Evolutionary conservation across 345 rosid species (phyloP).

Genomic region (Brassica incana): DNA sequence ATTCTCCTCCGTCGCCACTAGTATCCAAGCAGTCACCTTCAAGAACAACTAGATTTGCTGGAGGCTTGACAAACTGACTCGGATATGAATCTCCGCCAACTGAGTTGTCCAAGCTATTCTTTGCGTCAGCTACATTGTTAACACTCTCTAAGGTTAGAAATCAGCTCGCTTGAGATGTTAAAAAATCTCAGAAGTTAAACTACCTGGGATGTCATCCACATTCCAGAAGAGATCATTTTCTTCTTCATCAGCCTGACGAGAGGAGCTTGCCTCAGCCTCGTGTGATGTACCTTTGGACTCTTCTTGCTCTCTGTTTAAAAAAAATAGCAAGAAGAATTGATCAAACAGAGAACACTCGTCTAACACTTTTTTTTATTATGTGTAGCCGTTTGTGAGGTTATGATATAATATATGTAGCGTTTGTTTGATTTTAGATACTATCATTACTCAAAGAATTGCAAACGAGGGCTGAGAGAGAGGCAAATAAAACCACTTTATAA

Average conservation of each 20-base stretch:
- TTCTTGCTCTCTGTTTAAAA: constrained; percentile 58
- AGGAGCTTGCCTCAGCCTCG: constrained; percentile 48
- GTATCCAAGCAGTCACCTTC: constrained; percentile 91
- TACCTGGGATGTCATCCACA: constrained; percentile 80
- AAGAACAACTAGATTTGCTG: constrained; percentile 89
- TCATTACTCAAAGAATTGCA: background rate
- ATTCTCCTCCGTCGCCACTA: constrained; percentile 71
- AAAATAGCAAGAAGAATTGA: constrained; percentile 3
- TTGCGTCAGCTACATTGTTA: constrained; percentile 62
- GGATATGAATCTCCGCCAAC: constrained; percentile 50
- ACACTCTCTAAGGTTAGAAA: constrained; percentile 5
- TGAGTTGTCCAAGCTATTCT: constrained; percentile 70
- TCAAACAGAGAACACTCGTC: background rate
- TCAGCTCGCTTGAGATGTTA: background rate
- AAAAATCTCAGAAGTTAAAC: constrained; percentile 2
- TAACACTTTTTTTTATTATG: no score
- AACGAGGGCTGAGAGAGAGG: background rate
- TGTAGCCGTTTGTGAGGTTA: background rate
- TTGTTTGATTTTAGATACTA: background rate
- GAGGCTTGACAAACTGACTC: constrained; percentile 80
- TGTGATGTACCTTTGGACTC: constrained; percentile 49
- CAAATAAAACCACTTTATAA: background rate
- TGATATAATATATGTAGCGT: background rate
- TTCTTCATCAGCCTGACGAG: constrained; percentile 46
- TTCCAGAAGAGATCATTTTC: constrained; percentile 79